Base-by-base conservation (phyloP, 2,329 filamentous ascomycete species). In the Exophiala sideris region DNA sequence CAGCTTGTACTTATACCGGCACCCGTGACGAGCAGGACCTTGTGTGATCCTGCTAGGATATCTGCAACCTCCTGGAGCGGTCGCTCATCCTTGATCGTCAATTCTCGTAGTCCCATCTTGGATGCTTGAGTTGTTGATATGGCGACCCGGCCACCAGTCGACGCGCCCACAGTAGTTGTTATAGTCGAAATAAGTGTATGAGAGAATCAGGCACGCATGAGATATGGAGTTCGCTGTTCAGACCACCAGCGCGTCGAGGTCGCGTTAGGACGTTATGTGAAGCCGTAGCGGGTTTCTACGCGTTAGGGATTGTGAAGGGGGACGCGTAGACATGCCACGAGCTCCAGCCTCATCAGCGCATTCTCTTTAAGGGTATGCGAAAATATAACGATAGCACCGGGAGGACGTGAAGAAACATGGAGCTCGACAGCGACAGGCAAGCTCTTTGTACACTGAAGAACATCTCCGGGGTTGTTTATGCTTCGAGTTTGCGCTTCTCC, bases 1-100 rank as follows among this genome's bases (percentile, higher is more conserved):
- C 84, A 88, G 67, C 88, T 89, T 47, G 86, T 89, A 66, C 84
- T 87, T 66, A 89, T 89, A 48, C 86, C 86, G 45, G 86, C 86
- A 46, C 86, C 86, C 0, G 86, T 89, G 32, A 89, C 76, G 16
- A 89, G 81, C 7, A 89, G 78, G n/a, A 88, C 78, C 67, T 87
- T 88, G 58, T 79, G 81, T 9, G 86, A 80, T 66, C 83, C 85
- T 59, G 79, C 78, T 41, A 89, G 71, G 3, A 76, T 71, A 65
- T 87, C 80, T 63, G 86, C 85, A 60, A 89, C 82, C 32, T 80
- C 72, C 63, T 86, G 83, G n/a, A 89, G 75, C 48, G 76, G 72
- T 58, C 78, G 73, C 60, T 75, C 71, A 57, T 80, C 77, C 38
- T 72, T 71, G 8, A 79, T 14, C 4, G 45, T 50, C 11, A 68